Evolutionary conservation across 2,329 filamentous ascomycete genomes (phyloP), one percentile per base, ranked within the genome.

Genomic region (Botryotinia globosa): DNA sequence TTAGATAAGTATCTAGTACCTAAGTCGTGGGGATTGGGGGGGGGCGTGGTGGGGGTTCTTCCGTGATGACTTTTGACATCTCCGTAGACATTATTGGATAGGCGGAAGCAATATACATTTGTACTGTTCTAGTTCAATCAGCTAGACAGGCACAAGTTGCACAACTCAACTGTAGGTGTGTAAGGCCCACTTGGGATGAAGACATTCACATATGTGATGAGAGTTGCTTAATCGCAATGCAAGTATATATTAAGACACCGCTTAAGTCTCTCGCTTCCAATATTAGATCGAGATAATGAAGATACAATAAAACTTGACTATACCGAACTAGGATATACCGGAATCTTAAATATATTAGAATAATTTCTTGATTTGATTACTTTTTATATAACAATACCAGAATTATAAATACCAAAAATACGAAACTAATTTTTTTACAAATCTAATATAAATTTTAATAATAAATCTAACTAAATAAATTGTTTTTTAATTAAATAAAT

Each of bases 151-250:
- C 37, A 66, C 48, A n/a, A n/a, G n/a, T n/a, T n/a, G n/a, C n/a
- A n/a, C n/a, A n/a, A n/a, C n/a, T n/a, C n/a, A 67, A 29, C 22
- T 37, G 42, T 6, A 64, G n/a, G 34, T 54, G 22, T 44, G 39
- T 25, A 25, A 48, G 25, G 48, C 37, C 65, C 65, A 58, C 65
- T 68, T 58, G 34, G 48, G 37, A 56, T 58, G 65, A 68, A 56
- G 48, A 42, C 29, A 32, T 56, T 68, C 37, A 56, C 65, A 56
- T 56, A 20, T 67, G 48, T 56, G 48, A 67, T 42, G 48, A n/a
- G 65, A 56, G 65, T 29, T 67, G 65, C 65, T 67, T 67, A 56
- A 67, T 67, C 48, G 25, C 37, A 20, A 56, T 51, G 63, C 44
- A 39, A 39, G 45, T 51, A 29, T 54, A 67, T 67, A 67, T 42